A percentile compares a stretch with the other conserved stretches of the same genome.
Evolutionary conservation across 2,329 filamentous ascomycete species (phyloP).

Genomic region (Pseudocercospora musae): DNA sequence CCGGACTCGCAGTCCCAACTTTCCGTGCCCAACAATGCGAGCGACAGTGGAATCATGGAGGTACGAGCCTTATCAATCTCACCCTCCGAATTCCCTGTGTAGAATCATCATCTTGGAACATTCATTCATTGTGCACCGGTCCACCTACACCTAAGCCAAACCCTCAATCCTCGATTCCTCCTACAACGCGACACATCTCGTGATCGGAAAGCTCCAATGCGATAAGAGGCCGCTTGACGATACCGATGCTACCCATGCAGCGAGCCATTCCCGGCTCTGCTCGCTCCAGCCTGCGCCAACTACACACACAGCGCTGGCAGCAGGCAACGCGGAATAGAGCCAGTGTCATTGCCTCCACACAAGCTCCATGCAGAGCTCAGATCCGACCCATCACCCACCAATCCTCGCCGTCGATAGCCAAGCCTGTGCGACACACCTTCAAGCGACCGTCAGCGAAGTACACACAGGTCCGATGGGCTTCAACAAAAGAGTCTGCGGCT

Average conservation of each 20-base stretch:
- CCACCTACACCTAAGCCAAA: neutral
- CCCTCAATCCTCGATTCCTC: neutral
- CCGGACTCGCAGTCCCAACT: too few relatives aligned
- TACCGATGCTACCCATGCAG: constrained; percentile 20
- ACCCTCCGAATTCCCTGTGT: neutral
- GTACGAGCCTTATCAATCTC: neutral
- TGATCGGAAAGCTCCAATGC: constrained; percentile 17
- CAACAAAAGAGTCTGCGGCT: constrained; percentile 7
- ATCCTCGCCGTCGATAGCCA: constrained; percentile 15
- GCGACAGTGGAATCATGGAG: too few relatives aligned
- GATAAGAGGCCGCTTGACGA: constrained; percentile 15
- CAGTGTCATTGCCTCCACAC: constrained; percentile 11
- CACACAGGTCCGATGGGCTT: constrained; percentile 21
- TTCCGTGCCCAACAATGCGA: too few relatives aligned
- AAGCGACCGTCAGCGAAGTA: constrained; percentile 14
- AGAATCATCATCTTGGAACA: neutral
- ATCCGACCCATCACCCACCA: constrained; percentile 10
- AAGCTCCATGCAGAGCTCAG: constrained; percentile 1
- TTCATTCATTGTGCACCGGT: neutral
- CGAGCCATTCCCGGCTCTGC: constrained; percentile 22
- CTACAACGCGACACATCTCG: neutral
- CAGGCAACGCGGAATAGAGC: constrained; percentile 5
- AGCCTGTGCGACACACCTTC: constrained; percentile 15
- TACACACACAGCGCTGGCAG: constrained; percentile 5
- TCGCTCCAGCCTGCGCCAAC: constrained; percentile 9